Evolutionary conservation across 2,329 filamentous ascomycete species (phyloP).

Genomic region (Elsinoe perseae): DNA sequence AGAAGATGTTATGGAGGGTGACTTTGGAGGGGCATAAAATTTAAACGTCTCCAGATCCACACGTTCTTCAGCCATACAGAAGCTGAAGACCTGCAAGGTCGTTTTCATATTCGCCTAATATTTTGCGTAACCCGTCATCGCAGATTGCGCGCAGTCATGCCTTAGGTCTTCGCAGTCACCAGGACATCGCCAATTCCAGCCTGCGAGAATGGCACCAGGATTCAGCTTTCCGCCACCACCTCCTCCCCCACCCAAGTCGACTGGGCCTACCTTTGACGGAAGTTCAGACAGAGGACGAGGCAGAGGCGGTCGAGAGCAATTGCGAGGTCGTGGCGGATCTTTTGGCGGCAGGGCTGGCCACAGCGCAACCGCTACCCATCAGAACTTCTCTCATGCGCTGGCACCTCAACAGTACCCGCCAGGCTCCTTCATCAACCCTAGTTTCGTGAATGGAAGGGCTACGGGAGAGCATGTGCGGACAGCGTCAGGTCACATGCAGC

Average conservation of each 20-base stretch:
- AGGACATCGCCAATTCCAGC: too few species aligned
- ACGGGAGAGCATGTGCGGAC: not conserved
- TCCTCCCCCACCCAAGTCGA: constrained; percentile 32
- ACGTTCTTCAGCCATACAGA: constrained; percentile 9
- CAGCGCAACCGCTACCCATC: not conserved
- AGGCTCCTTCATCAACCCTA: constrained; percentile 28
- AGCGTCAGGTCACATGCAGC: too few species aligned
- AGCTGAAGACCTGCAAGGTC: not conserved
- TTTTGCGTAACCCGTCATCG: too few species aligned
- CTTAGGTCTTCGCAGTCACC: too few species aligned
- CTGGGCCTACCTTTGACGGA: constrained; percentile 14
- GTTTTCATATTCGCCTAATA: not conserved
- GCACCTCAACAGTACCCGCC: constrained; percentile 20
- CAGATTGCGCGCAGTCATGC: too few species aligned
- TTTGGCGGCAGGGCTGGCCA: constrained; percentile 4
- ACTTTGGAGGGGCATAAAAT: not conserved
- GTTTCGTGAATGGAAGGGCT: constrained; percentile 19
- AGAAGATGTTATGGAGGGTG: not conserved
- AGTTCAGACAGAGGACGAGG: constrained; percentile 27
- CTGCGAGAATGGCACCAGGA: constrained; percentile 21
- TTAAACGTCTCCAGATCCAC: constrained; percentile 10
- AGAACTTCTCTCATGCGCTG: not conserved
- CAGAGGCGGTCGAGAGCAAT: constrained; percentile 16
- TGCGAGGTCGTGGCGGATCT: constrained; percentile 21
- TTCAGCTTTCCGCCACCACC: constrained; percentile 45